A percentile compares a stretch with the other conserved stretches of the same genome.
phyloP scores from a whole-genome alignment of 371 early-diverging fungal genomes.

The Sporodiniella umbellata region DNA sequence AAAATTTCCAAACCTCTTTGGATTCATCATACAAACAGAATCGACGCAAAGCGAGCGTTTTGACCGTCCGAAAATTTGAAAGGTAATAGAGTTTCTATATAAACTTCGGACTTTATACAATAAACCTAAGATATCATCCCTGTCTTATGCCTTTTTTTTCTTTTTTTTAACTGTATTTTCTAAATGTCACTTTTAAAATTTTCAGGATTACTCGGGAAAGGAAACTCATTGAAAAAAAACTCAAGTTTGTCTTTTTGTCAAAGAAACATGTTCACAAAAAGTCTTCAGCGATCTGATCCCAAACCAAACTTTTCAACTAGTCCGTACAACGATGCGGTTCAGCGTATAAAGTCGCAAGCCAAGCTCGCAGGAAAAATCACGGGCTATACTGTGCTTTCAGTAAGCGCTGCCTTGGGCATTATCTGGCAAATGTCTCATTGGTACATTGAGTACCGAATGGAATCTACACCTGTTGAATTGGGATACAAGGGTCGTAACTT shows the following conservation, averaged over 20 bases:
- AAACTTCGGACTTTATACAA: no score
- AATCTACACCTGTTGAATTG: constrained; percentile 40
- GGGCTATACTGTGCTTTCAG: constrained; percentile 26
- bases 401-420: constrained; percentile 24
- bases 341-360: constrained; percentile 21
- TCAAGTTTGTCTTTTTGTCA: background rate
- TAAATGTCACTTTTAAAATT: background rate
- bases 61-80: no score
- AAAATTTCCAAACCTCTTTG: no score
- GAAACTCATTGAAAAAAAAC: background rate
- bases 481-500: constrained; percentile 40
- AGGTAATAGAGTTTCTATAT: no score
- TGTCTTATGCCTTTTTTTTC: no score
- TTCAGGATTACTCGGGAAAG: background rate
- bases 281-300: background rate
- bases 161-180: no score
- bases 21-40: no score
- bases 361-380: constrained; percentile 33
- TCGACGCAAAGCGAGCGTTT: no score
- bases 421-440: constrained; percentile 45
- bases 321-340: constrained; percentile 30
- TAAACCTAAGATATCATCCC: no score
- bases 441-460: constrained; percentile 44
- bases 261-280: background rate
- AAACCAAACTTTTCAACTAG: constrained; percentile 27